These are phyloP conservation scores for Fragaria nilgerrensis DNA, from an alignment of 306 rosid species.

Conservation along the genomic window DNA sequence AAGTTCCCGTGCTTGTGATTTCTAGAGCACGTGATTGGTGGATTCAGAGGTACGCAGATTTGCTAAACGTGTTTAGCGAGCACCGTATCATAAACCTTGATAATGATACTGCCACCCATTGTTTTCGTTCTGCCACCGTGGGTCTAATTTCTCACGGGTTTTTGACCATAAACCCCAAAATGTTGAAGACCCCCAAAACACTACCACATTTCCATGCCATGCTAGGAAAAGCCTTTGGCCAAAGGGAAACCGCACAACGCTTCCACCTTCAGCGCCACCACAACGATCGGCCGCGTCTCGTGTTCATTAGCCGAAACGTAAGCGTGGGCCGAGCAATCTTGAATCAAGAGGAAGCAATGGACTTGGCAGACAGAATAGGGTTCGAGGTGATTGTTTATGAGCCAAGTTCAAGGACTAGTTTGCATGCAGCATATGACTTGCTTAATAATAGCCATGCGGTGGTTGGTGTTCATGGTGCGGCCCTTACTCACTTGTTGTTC, in stretches of 20 bases:
- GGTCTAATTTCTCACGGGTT: conserved; percentile 48
- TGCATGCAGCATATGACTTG: conserved; percentile 7
- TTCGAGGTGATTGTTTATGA: conserved; percentile 1
- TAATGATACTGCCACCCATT: conserved; percentile 40
- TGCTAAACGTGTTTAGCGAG: conserved; percentile 27
- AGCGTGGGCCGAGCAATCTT: conserved; percentile 8
- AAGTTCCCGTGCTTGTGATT: conserved; percentile 30
- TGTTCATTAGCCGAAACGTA: conserved; percentile 10
- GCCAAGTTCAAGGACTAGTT: neutral
- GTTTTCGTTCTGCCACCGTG: conserved; percentile 41
- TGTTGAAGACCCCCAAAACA: conserved; percentile 19
- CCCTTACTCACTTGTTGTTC: conserved; percentile 16
- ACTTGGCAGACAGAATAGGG: conserved; percentile 12
- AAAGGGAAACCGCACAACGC: neutral
- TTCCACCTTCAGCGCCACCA: neutral
- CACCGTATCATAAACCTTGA: conserved; percentile 39
- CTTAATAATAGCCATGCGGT: conserved; percentile 13
- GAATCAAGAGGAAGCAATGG: conserved; percentile 13
- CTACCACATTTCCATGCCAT: conserved; percentile 32
- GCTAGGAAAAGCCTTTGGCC: conserved; percentile 31
- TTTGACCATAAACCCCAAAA: conserved; percentile 30
- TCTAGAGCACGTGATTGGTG: conserved; percentile 49
- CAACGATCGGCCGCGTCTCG: neutral
- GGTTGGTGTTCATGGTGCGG: conserved; percentile 10
- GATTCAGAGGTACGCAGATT: conserved; percentile 28